phyloP scores from a whole-genome alignment of 164 flowering plant species.

The Chimonanthus praecox region DNA sequence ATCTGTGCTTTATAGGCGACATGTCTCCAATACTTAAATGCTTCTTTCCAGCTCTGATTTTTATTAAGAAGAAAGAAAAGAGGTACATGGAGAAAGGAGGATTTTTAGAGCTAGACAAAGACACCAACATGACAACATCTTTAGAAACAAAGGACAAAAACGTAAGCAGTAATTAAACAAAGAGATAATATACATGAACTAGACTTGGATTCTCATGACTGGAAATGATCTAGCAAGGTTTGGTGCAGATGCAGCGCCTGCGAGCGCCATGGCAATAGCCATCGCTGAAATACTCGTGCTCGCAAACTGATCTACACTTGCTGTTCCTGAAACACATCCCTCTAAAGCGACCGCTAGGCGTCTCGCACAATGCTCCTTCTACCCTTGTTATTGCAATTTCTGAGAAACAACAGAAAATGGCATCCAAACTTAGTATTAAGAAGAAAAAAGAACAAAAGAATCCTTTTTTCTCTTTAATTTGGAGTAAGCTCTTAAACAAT shows the following conservation, averaged over 20 bases:
- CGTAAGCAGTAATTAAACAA: background rate
- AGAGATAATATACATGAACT: background rate
- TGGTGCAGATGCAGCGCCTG: slow-evolving; percentile 7
- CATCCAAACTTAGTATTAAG: background rate
- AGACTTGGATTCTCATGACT: background rate
- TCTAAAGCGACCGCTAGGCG: background rate
- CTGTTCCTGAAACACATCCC: slow-evolving; percentile 7
- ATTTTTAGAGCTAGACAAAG: background rate
- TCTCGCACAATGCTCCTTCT: background rate
- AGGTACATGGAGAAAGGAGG: background rate
- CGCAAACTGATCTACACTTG: slow-evolving; percentile 4
- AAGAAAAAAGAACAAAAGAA: background rate
- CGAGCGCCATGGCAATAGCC: slow-evolving; percentile 6
- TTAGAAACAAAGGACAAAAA: background rate
- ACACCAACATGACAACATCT: background rate
- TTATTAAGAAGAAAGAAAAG: no score
- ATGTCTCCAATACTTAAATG: no score
- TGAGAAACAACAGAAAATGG: background rate
- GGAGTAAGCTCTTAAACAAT: no score
- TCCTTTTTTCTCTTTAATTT: background rate
- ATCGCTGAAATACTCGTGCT: slow-evolving; percentile 2
- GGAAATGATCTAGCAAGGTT: background rate
- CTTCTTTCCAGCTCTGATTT: no score
- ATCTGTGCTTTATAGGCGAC: no score
- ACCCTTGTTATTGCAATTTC: background rate